Conservation (phyloP, 2,329 filamentous ascomycete genomes). For the Blastomyces emzantsi region DNA sequence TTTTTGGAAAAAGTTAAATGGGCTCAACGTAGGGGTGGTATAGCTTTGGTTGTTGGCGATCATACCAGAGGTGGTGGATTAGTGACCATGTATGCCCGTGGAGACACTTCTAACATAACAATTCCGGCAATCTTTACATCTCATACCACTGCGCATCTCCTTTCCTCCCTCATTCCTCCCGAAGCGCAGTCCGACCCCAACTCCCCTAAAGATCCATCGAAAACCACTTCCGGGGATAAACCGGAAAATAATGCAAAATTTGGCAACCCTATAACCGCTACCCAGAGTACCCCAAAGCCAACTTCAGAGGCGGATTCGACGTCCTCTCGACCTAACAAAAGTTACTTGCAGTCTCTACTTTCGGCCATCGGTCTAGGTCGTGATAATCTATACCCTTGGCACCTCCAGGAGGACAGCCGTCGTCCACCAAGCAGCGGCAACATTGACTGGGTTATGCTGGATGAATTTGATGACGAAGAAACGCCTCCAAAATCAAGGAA, state of each 20-base stretch:
- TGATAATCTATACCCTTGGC: constrained; percentile 19
- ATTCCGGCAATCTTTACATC: constrained; percentile 95
- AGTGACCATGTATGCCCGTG: constrained; percentile 97
- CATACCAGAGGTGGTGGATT: constrained; percentile 80
- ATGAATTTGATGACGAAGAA: constrained; percentile 53
- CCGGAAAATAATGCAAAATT: constrained; percentile 20
- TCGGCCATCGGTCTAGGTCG: constrained; percentile 36
- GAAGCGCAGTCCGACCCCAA: constrained; percentile 53
- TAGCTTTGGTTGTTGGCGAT: constrained; percentile 89
- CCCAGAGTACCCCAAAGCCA: constrained; percentile 21
- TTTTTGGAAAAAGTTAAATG: constrained; percentile 97
- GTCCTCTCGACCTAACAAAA: constrained; percentile 18
- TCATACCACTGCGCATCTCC: constrained; percentile 82
- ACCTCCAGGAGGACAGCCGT: constrained; percentile 43
- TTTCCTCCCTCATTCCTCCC: constrained; percentile 70
- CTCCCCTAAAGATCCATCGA: constrained; percentile 50
- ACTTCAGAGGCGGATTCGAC: constrained; percentile 23
- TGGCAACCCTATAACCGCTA: constrained; percentile 24
- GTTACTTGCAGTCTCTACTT: constrained; percentile 35
- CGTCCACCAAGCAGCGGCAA: constrained; percentile 64
- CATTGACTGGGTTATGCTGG: constrained; percentile 61
- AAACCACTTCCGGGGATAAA: constrained; percentile 44
- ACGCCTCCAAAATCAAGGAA: constrained; percentile 20
- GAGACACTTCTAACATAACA: constrained; percentile 87
- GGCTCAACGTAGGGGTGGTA: constrained; percentile 82